These are phyloP conservation scores for Ustilago curta DNA, from an alignment of 1,284 basidiomycete species.

Conservation along the genomic window DNA sequence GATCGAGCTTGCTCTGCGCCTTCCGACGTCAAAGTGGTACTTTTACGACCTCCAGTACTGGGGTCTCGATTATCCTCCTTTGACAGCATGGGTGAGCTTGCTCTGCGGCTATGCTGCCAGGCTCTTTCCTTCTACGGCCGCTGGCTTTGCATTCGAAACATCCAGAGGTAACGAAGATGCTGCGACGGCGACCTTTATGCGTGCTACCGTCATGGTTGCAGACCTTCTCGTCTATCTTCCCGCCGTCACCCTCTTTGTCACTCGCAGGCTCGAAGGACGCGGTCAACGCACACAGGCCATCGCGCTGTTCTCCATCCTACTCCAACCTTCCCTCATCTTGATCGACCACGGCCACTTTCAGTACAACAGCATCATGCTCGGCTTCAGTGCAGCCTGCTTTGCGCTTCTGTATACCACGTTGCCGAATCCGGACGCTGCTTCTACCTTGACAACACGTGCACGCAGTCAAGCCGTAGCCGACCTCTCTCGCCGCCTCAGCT, in stretches of 20 bases:
- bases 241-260: slow-evolving; percentile 71
- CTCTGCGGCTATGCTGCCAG: slow-evolving; percentile 38
- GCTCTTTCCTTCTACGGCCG: slow-evolving; percentile 35
- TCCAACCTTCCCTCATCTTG: slow-evolving; percentile 85
- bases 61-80: slow-evolving; percentile 84
- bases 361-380: slow-evolving; percentile 69
- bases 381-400: slow-evolving; percentile 60
- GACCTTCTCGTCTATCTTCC: slow-evolving; percentile 83
- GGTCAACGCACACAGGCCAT: slow-evolving; percentile 62
- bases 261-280: slow-evolving; percentile 56
- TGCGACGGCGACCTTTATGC: slow-evolving; percentile 78
- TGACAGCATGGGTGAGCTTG: slow-evolving; percentile 77
- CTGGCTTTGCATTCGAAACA: slow-evolving; percentile 75
- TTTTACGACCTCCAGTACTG: slow-evolving; percentile 87
- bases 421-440: slow-evolving; percentile 56
- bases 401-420: slow-evolving; percentile 60
- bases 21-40: slow-evolving; percentile 84
- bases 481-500: slow-evolving; percentile 63
- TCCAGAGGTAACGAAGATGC: slow-evolving; percentile 82
- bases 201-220: slow-evolving; percentile 78
- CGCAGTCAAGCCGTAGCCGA: slow-evolving; percentile 43
- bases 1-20: slow-evolving; percentile 86
- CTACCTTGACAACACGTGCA: slow-evolving; percentile 5
- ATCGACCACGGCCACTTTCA: slow-evolving; percentile 95
- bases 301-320: slow-evolving; percentile 73